phyloP scores from a whole-genome alignment of 1,284 basidiomycete genomes.

The Irpex lacteus region DNA sequence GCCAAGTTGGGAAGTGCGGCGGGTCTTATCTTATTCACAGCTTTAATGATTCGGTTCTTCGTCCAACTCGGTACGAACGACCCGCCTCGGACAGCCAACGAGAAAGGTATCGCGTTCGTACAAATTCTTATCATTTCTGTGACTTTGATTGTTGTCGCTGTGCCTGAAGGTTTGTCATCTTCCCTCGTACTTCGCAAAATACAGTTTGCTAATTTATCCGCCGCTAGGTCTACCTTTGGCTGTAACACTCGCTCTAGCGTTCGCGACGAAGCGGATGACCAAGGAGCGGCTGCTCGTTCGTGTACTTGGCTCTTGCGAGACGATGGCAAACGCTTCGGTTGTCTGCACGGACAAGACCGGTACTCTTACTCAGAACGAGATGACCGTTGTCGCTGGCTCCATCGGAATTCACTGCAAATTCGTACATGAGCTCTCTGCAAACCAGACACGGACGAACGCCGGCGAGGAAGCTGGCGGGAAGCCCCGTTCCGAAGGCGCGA shows the following conservation, averaged over 20 bases:
- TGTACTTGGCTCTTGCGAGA: constrained; percentile 94
- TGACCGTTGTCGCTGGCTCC: constrained; percentile 95
- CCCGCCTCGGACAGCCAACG: constrained; percentile 63
- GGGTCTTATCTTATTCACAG: constrained; percentile 79
- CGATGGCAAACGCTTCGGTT: constrained; percentile 97
- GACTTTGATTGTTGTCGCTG: constrained; percentile 94
- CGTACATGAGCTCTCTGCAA: constrained; percentile 76
- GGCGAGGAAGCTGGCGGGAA: constrained; percentile 47
- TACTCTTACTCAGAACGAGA: constrained; percentile 90
- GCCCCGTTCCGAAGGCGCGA: constrained; percentile 17
- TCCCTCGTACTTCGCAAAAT: constrained; percentile 1
- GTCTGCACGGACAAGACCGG: constrained; percentile 97
- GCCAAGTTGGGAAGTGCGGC: constrained; percentile 86
- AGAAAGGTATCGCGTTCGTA: constrained; percentile 91
- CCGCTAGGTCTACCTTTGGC: constrained; percentile 84
- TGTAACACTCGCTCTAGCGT: constrained; percentile 93
- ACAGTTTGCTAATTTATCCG: constrained; percentile 13
- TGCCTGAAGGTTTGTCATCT: constrained; percentile 76
- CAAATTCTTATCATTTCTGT: constrained; percentile 95
- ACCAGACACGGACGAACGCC: constrained; percentile 73
- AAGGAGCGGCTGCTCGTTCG: constrained; percentile 95
- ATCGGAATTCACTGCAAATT: constrained; percentile 94
- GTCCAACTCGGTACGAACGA: constrained; percentile 71
- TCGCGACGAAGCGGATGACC: constrained; percentile 98
- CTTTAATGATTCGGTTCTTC: constrained; percentile 94